Base-by-base conservation (phyloP, 805 yeast genomes). In the Torulaspora maleeae region DNA sequence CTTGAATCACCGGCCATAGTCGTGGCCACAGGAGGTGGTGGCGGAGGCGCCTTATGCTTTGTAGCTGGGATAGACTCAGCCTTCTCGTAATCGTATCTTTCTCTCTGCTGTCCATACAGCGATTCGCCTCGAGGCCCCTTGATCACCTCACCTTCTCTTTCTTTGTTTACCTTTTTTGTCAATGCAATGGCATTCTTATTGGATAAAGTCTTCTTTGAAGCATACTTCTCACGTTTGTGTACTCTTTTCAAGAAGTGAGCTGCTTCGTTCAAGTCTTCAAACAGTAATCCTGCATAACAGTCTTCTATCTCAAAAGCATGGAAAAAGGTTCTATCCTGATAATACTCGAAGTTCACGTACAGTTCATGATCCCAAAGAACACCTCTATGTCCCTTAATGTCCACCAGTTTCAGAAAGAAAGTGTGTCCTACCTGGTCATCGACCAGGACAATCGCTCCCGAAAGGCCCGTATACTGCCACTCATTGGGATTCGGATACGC, bases 341-440 rank as follows among this genome's bases (percentile, higher is more conserved):
- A 79, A 67, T 93, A 93, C 55, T 83, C 82, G 64, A 93, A 89
- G 57, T 86, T 83, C 10, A 87, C 82, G 58, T 86, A 91, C 39
- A 93, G 67, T 66, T 93, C 99, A 66, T 93, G 99, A 65, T 93
- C 99, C 99, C 99, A 93, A 0, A 93, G 53, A 0, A 93, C 95
- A 28, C 98, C 98, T 34, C 84, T 72, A 50, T 80, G 77, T 5
- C 95, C 95, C 30, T 72, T 60, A 27, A 91, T 80, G 59, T 93
- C 99, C 5, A 93, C 95, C 43, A 93, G 63, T 63, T 93, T 93
- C 37, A 93, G 73, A 64, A 89, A 93, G 59, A 86, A 89, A 0
- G 96, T 88, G 64, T 91, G 91, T 2, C 98, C 98, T 1, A 93
- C 96, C 10, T 86, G 67, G 65, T 93, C 99, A 63, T 93, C 96